Evolutionary conservation across 1,284 basidiomycete species (phyloP), one percentile per base, ranked within the genome.

Genomic region (Sanghuangporus weigelae): DNA sequence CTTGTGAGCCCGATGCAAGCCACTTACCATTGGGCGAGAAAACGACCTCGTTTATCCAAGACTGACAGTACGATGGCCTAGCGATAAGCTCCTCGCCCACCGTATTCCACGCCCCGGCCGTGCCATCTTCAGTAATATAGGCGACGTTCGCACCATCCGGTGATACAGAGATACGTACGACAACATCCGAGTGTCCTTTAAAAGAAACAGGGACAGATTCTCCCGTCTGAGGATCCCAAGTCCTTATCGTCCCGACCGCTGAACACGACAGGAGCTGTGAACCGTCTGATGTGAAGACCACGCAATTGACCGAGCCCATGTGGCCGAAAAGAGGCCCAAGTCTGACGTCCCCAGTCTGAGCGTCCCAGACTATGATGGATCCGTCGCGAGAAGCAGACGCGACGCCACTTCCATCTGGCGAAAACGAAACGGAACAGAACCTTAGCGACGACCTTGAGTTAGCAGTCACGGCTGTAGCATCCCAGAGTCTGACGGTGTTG

Each of bases 201-300:
- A 79, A 74, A 12, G 74, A 68, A 57, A 73, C 71, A 55, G 67
- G 23, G 6, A 50, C 5, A n/a, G 14, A 21, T 23, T 11, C 42
- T 16, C 39, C 39, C 19, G 2, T 50, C 48, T 50, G 19, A 11
- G 49, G 8, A 26, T 54, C 35, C 60, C 60, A 61, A 6, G 55
- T 36, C 16, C 35, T 19, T 16, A 54, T 40, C 21, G 60, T 55
- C 36, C 31, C 14, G 42, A 64, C 65, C 4, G 3, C 14, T 7
- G 63, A 64, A 4, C 58, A 58, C 23, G 66, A 67, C n/a, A 65
- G 55, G 38, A 68, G 42, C 14, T 53, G 58, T 12, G 26, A 39
- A 8, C 67, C 67, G 59, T 67, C 59, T 35, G 39, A 31, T 21
- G 59, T 55, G 42, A 61, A 53, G 7, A 49, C 54, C 5, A 66